Percentiles rank a stretch among this genome's conserved stretches.
Conservation (phyloP, 2,329 filamentous ascomycete species). For the Trichoderma atrobrunneum region DNA sequence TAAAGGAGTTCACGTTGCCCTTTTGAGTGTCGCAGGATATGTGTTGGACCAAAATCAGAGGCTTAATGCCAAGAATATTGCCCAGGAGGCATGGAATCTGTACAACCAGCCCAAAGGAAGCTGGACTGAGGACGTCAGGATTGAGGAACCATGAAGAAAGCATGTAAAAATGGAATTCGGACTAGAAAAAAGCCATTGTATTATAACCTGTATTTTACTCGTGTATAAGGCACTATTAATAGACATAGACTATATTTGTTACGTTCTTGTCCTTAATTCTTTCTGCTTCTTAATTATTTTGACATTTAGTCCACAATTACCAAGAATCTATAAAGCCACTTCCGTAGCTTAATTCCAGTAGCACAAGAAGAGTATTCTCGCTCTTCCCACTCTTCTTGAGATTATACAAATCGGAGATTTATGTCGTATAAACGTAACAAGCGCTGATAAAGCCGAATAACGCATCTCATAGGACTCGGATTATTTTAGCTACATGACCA, state of each 20-base stretch:
- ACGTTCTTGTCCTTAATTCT: neutral
- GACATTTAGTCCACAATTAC: too few relatives aligned
- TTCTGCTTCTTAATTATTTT: too few relatives aligned
- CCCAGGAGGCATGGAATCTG: conserved; percentile 21
- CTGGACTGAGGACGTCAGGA: conserved; percentile 14
- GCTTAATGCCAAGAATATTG: conserved; percentile 23
- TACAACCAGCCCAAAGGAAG: conserved; percentile 19
- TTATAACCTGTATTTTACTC: neutral
- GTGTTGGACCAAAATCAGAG: conserved; percentile 17
- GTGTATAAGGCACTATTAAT: neutral
- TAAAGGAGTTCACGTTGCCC: conserved; percentile 44
- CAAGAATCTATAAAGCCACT: too few relatives aligned
- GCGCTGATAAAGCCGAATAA: neutral
- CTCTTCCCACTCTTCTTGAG: neutral
- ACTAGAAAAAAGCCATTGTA: neutral
- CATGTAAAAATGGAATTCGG: neutral
- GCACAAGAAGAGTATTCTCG: neutral
- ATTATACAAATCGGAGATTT: neutral
- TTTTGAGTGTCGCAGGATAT: conserved; percentile 45
- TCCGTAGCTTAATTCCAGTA: too few relatives aligned
- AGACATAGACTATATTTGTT: neutral
- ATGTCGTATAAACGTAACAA: neutral
- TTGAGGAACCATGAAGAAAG: neutral
- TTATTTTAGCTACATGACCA: neutral
- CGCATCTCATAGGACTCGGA: neutral